Evolutionary conservation across 2,329 filamentous ascomycete species (phyloP).

Genomic region (Penicillium sp.): DNA sequence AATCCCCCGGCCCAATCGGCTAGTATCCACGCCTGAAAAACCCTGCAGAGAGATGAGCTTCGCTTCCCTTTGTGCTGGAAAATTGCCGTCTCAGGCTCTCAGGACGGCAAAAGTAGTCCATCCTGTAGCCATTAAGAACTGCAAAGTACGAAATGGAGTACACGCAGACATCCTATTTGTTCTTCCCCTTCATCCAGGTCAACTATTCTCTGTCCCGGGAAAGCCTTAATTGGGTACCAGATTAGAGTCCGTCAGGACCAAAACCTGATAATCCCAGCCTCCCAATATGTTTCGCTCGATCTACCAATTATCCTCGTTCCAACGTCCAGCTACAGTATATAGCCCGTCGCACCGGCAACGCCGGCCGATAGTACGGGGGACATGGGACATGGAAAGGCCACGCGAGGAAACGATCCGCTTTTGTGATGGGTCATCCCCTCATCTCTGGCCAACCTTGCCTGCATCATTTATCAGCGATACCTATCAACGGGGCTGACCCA

Average conservation of each 20-base stretch:
- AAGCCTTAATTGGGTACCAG: background rate
- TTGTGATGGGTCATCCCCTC: background rate
- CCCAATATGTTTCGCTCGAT: background rate
- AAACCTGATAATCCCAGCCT: background rate
- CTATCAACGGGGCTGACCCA: background rate
- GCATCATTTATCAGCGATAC: too few relatives aligned
- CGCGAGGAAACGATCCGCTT: background rate
- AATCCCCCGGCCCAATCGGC: constrained; percentile 10
- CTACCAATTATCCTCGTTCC: too few relatives aligned
- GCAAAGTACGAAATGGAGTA: background rate
- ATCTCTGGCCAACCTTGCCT: background rate
- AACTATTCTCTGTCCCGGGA: background rate
- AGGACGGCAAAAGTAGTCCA: too few relatives aligned
- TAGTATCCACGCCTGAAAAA: constrained; percentile 1
- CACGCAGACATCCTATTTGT: background rate
- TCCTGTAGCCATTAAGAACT: background rate
- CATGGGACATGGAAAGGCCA: background rate
- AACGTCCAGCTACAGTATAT: background rate
- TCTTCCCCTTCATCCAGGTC: background rate
- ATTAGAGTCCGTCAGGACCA: background rate
- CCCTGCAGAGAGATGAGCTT: background rate
- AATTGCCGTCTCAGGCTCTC: too few relatives aligned
- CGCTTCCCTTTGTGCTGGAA: too few relatives aligned
- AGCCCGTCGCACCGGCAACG: background rate
- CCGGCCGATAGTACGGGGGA: background rate